These are phyloP conservation scores for Athelia sp. DNA, from an alignment of 1,284 basidiomycete genomes.

Conservation along the genomic window DNA sequence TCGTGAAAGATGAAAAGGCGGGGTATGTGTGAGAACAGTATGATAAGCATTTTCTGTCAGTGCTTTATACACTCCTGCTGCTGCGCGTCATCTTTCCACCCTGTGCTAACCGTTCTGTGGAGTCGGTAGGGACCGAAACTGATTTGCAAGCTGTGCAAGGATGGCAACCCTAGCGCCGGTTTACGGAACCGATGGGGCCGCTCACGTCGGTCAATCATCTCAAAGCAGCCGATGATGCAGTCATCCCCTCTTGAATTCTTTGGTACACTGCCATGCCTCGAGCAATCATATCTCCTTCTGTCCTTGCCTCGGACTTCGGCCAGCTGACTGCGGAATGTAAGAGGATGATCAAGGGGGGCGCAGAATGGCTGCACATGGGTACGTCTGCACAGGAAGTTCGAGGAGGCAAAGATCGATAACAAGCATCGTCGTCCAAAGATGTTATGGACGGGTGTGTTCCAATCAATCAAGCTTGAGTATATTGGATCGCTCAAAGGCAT, in stretches of 20 bases:
- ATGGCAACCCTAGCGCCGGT: background rate
- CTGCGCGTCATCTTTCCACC: too few species aligned
- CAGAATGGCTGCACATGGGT: constrained; percentile 98
- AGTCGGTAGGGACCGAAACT: too few species aligned
- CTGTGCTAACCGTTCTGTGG: too few species aligned
- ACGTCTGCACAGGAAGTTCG: constrained; percentile 18
- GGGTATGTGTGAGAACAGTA: too few species aligned
- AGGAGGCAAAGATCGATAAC: constrained; percentile 3
- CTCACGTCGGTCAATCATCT: too few species aligned
- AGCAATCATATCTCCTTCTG: constrained; percentile 87
- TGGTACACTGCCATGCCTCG: constrained; percentile 54
- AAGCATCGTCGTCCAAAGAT: constrained; percentile 51
- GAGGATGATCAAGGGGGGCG: constrained; percentile 88
- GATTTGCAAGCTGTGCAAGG: background rate
- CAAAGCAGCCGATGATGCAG: too few species aligned
- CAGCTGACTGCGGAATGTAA: constrained; percentile 89
- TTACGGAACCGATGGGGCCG: too few species aligned
- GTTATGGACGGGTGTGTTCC: constrained; percentile 89
- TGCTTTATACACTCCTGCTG: too few species aligned
- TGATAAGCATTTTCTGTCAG: too few species aligned
- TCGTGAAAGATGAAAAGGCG: background rate
- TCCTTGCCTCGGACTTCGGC: constrained; percentile 93
- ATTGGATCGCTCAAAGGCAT: background rate
- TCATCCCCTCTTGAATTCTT: background rate
- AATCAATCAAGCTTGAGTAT: too few species aligned